Conservation (phyloP, 176 grass and related monocot species). For the Otatea glauca region DNA sequence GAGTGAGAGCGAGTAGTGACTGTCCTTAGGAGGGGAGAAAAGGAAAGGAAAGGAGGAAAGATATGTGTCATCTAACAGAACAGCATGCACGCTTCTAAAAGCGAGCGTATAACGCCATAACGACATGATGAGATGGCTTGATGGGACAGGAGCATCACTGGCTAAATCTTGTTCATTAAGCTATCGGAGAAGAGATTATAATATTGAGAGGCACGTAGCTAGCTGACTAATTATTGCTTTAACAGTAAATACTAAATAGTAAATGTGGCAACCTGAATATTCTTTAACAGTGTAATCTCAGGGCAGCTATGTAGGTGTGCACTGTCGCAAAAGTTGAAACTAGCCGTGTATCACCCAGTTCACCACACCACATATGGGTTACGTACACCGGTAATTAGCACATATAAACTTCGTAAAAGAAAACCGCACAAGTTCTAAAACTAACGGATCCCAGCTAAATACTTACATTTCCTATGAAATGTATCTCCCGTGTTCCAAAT, state of each 20-base stretch:
- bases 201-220: background rate
- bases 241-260: too few relatives aligned
- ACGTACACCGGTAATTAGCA: background rate
- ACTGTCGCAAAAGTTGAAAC: background rate
- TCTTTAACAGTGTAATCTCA: background rate
- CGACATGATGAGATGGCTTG: slow-evolving; percentile 37
- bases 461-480: background rate
- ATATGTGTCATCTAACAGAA: slow-evolving; percentile 50
- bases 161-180: slow-evolving; percentile 58
- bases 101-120: slow-evolving; percentile 41
- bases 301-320: background rate
- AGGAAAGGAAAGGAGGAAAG: background rate
- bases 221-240: background rate
- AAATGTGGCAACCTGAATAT: background rate
- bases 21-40: slow-evolving; percentile 23
- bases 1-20: background rate
- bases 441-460: background rate
- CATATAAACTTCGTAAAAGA: background rate
- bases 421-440: background rate
- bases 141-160: slow-evolving; percentile 31
- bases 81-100: slow-evolving; percentile 33
- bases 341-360: background rate
- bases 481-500: too few relatives aligned
- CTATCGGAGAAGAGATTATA: background rate
- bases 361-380: background rate